Percentiles rank a stretch among this genome's conserved stretches.
phyloP scores from a whole-genome alignment of 2,329 filamentous ascomycete genomes.

The Fusarium secorum region DNA sequence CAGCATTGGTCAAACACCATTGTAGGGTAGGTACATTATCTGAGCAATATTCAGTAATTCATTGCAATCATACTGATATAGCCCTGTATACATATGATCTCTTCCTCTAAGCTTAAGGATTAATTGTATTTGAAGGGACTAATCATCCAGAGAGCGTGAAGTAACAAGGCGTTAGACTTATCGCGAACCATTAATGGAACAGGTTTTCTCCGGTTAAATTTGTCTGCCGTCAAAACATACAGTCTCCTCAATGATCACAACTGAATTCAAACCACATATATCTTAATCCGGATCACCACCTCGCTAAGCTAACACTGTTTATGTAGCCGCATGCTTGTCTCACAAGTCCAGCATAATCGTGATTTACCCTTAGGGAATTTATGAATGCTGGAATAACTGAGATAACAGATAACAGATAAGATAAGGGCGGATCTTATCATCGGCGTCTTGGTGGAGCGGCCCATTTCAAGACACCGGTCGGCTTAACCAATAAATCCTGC shows the following conservation, averaged over 20 bases:
- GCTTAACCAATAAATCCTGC: background rate
- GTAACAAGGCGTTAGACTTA: too few relatives aligned
- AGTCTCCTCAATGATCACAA: fast-evolving
- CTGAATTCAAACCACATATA: fast-evolving
- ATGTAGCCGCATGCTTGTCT: fast-evolving
- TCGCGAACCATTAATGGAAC: too few relatives aligned
- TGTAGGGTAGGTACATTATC: background rate
- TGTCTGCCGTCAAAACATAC: fast-evolving
- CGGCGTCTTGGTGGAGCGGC: background rate
- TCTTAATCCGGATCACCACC: fast-evolving
- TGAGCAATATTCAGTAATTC: fast-evolving
- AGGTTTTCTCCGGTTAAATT: too few relatives aligned
- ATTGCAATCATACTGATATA: fast-evolving
- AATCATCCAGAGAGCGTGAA: fast-evolving
- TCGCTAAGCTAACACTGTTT: fast-evolving
- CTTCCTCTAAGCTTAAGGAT: fast-evolving
- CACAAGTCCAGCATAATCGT: too few relatives aligned
- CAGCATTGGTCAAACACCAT: fast-evolving
- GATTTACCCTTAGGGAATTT: background rate
- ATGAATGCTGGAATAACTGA: too few relatives aligned
- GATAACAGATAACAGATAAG: fast-evolving
- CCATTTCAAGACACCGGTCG: background rate
- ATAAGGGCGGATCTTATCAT: fast-evolving
- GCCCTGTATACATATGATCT: background rate
- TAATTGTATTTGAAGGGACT: fast-evolving